A percentile compares a stretch with the other conserved stretches of the same genome.
These are phyloP conservation scores for Sphaerosporella brunnea DNA, from an alignment of 495 filamentous ascomycete genomes.

Conservation along the genomic window DNA sequence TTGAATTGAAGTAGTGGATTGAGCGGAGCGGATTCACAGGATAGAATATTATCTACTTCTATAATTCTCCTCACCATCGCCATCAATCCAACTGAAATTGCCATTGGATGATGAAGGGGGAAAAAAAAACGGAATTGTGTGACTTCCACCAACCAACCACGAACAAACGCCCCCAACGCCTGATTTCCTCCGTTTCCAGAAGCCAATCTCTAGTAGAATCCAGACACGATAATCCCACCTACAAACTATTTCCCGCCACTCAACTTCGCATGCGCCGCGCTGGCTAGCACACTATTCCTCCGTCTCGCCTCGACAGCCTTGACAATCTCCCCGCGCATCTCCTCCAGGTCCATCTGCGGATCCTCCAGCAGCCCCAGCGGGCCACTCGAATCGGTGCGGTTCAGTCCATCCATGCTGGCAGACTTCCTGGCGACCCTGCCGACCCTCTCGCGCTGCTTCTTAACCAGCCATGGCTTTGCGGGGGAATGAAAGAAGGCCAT, in stretches of 20 bases:
- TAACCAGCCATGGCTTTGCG: conserved; percentile 42
- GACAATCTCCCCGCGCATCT: conserved; percentile 58
- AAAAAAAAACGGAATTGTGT: no score
- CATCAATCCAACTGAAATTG: no score
- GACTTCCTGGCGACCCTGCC: conserved; percentile 9
- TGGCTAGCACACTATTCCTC: not conserved
- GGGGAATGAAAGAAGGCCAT: conserved; percentile 68
- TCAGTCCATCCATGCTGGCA: conserved; percentile 10
- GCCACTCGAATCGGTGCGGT: conserved; percentile 27
- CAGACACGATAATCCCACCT: no score
- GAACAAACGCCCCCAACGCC: no score
- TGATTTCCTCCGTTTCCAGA: no score
- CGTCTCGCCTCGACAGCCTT: not conserved
- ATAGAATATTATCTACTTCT: no score
- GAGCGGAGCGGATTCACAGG: no score
- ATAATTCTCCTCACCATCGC: no score
- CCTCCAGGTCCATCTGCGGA: conserved; percentile 57
- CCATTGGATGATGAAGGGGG: no score
- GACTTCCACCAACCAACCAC: no score
- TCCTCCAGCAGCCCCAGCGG: conserved; percentile 60
- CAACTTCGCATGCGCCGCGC: not conserved
- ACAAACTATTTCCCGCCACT: no score
- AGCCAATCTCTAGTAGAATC: no score
- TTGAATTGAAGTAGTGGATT: not conserved
- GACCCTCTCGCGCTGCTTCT: conserved; percentile 36